Conservation (phyloP, 1,284 basidiomycete genomes). For the Boletus semigastroideus region DNA sequence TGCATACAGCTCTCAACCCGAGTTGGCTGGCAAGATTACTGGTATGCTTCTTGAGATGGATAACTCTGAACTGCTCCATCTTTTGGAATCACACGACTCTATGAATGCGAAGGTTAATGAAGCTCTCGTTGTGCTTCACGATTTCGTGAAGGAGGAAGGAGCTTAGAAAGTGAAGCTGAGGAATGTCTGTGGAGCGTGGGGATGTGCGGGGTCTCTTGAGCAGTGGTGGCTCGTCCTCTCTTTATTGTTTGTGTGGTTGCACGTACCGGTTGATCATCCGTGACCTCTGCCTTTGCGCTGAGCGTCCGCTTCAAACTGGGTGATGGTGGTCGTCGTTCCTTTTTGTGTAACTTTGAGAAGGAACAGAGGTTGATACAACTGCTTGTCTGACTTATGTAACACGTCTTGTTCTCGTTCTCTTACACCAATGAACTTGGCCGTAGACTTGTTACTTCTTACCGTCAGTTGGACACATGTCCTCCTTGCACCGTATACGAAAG, state of each 20-base stretch:
- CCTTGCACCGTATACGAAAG: constrained; percentile 89
- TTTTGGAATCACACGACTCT: constrained; percentile 79
- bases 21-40: constrained; percentile 95
- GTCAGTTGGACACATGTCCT: constrained; percentile 68
- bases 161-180: constrained; percentile 2
- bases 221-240: constrained; percentile 36
- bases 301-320: constrained; percentile 40
- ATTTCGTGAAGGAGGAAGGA: constrained; percentile 63
- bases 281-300: constrained; percentile 35
- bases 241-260: constrained; percentile 19
- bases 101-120: constrained; percentile 88
- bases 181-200: constrained; percentile 1
- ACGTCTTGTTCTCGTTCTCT: background rate
- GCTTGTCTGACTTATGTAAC: constrained; percentile 1
- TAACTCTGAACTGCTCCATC: constrained; percentile 84
- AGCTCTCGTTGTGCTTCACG: constrained; percentile 79
- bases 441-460: constrained; percentile 58
- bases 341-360: constrained; percentile 55
- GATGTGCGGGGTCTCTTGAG: constrained; percentile 24
- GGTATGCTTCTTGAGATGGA: constrained; percentile 99
- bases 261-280: constrained; percentile 36
- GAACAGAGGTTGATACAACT: constrained; percentile 58
- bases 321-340: constrained; percentile 51
- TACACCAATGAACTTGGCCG: constrained; percentile 24
- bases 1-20: constrained; percentile 63